Evolutionary conservation across 257 asterid species (phyloP), one percentile per base, ranked within the genome.

Genomic region (Cynanchum wilfordii): DNA sequence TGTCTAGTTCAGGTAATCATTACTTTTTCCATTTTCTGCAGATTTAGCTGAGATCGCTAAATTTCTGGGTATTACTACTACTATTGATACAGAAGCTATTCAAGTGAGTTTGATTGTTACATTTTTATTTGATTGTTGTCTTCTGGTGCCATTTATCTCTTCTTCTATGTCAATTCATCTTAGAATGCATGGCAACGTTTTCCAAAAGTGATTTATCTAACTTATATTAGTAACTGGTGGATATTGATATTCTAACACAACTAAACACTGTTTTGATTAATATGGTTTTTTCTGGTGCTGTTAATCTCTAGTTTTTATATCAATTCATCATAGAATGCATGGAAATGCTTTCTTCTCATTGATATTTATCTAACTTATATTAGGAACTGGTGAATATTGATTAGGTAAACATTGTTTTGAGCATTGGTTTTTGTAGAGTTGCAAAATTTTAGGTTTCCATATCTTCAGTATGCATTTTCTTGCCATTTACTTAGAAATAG

Each of bases 1-100:
- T 69, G 22, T 24, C 55, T 40, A 57, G 56, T 62, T 45, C 51
- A 16, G 67, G 16, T 13, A 29, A 36, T 36, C 19, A 40, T 12
- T n/a, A 64, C 1, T 57, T 54, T 71, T 74, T 65, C 1, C 70
- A 68, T 52, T 20, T 36, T 76, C 71, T 79, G 77, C 94, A 94
- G 98, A 94, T 89, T 84, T 94, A 79, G 97, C 99, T 7, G 99
- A 94, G 87, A 91, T 94, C 63, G 99, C 99, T 33, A 94, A 94
- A 80, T 94, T 94, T 87, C 82, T 94, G 75, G 97, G 99, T 55
- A 88, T 94, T 76, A 94, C 99, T 36, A 86, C 91, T 66, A 87
- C 92, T 10, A 81, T 91, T 71, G 97, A 94, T 84, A 89, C 89
- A 45, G 99, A 91, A 84, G 90, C 97, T 52, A 91, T 94, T 77